These are phyloP conservation scores for Fusarium sp. DNA, from an alignment of 2,329 filamentous ascomycete genomes.

Conservation along the genomic window DNA sequence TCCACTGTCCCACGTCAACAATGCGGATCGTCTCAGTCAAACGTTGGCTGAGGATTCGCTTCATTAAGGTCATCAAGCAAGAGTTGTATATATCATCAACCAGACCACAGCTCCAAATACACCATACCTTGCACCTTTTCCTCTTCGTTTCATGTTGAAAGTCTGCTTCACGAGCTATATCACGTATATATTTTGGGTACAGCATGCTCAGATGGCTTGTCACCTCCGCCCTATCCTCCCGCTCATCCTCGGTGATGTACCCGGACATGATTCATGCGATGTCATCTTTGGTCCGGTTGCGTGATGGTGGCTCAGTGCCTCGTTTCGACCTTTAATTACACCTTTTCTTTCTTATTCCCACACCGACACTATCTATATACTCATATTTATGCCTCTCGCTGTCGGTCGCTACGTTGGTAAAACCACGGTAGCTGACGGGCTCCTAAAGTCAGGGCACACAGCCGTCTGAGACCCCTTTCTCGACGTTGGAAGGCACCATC, in stretches of 20 bases:
- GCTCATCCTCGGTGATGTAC: background rate
- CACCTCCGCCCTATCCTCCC: background rate
- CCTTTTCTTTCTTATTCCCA: background rate
- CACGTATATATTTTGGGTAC: background rate
- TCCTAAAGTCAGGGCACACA: background rate
- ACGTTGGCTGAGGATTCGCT: too few species aligned
- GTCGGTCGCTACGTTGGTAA: background rate
- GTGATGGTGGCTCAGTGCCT: background rate
- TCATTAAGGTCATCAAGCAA: too few species aligned
- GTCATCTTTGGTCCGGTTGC: background rate
- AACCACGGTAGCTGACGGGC: background rate
- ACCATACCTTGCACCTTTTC: background rate
- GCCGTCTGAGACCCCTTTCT: background rate
- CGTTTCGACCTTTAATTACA: background rate
- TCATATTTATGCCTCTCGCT: background rate
- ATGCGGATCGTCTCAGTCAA: too few species aligned
- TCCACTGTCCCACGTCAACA: too few species aligned
- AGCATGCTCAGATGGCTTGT: background rate
- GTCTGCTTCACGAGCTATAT: background rate
- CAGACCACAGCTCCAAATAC: background rate
- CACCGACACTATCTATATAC: background rate
- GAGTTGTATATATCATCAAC: background rate
- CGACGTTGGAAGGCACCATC: background rate
- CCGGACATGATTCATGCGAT: background rate
- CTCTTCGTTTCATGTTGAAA: background rate